Conservation (phyloP, 257 asterid species). For the Solanum lycopersicoides region DNA sequence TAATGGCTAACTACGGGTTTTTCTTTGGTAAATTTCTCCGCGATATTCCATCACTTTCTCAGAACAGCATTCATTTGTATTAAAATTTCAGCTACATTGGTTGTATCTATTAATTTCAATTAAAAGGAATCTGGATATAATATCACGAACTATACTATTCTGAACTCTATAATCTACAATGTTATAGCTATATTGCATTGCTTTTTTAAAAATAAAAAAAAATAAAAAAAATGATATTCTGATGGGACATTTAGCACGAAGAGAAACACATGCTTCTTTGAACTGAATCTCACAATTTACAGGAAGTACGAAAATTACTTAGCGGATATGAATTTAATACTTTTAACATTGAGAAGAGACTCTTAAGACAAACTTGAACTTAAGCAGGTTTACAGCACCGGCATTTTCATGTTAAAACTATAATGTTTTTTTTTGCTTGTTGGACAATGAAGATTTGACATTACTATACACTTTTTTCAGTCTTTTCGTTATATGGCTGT, state of each 20-base stretch:
- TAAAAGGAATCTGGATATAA: not conserved
- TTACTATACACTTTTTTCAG: not conserved
- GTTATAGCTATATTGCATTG: not conserved
- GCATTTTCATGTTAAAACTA: not conserved
- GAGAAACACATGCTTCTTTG: not conserved
- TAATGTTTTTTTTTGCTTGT: not conserved
- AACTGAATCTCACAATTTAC: not conserved
- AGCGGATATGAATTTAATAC: not conserved
- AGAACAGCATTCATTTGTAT: not conserved
- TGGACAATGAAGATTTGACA: not conserved
- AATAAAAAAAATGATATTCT: not conserved
- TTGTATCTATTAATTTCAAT: not conserved
- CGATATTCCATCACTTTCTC: not conserved
- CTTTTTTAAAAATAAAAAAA: not conserved
- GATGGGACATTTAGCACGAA: not conserved
- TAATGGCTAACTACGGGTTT: conserved; percentile 95
- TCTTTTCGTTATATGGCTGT: not conserved
- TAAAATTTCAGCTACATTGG: not conserved
- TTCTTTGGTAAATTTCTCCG: conserved; percentile 64
- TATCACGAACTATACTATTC: not conserved
- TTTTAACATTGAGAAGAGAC: not conserved
- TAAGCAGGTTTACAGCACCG: not conserved
- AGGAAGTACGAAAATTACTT: not conserved
- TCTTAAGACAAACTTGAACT: not conserved
- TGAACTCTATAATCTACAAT: not conserved